Conservation (phyloP, 106 monocot genomes). For the Dioscorea dumetorum region DNA sequence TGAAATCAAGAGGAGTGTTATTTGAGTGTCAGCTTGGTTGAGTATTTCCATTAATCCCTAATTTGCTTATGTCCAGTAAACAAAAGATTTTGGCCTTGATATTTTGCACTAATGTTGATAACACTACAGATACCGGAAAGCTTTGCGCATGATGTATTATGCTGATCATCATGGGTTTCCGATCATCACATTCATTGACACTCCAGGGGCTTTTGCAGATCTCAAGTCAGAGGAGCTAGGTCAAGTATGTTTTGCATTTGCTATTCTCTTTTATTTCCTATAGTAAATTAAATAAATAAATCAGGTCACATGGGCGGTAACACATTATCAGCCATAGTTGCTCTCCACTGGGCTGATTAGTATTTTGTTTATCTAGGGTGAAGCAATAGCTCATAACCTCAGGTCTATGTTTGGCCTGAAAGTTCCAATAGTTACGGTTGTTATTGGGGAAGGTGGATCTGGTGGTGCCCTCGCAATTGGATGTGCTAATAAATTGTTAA, state of each 20-base stretch:
- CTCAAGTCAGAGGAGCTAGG: conserved; percentile 94
- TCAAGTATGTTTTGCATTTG: conserved; percentile 36
- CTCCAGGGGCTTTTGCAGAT: conserved; percentile 92
- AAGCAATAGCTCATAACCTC: conserved; percentile 85
- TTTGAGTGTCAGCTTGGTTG: no score
- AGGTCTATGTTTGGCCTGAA: conserved; percentile 86
- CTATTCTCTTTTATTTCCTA: background rate
- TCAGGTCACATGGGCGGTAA: background rate
- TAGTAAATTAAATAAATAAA: no score
- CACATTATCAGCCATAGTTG: background rate
- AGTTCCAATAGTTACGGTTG: conserved; percentile 79
- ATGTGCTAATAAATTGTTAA: conserved; percentile 84
- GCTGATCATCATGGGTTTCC: conserved; percentile 93
- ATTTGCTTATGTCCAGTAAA: no score
- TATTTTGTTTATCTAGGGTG: conserved; percentile 40
- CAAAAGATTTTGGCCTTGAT: no score
- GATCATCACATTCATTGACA: conserved; percentile 88
- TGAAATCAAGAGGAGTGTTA: no score
- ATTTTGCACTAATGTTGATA: no score
- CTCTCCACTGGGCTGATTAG: background rate
- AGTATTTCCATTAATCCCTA: no score
- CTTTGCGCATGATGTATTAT: conserved; percentile 85
- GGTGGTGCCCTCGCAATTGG: conserved; percentile 96
- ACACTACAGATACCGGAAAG: conserved; percentile 61
- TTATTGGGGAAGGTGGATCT: conserved; percentile 97